Evolutionary conservation across 1,139 yeast genomes (phyloP), one percentile per base, ranked within the genome.

Genomic region (Diutina siamensis): DNA sequence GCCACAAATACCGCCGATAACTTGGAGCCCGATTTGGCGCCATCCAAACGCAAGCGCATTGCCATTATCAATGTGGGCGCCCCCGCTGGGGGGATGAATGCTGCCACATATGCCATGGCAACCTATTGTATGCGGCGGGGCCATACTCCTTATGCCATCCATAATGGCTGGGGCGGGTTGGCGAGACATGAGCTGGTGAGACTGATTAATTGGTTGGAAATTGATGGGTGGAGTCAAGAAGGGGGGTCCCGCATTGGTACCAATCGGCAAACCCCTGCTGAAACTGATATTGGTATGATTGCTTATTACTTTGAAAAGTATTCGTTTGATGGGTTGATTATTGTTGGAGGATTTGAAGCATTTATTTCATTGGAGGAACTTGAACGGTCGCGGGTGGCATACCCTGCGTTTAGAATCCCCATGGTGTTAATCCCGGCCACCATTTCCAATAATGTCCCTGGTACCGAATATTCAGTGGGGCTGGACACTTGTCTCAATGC

Each of bases 211-310:
- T 83, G 88, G 88, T 61, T 78, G 48, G 81, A 79, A 49, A 80
- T 83, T 46, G 83, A 80, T 59, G 80, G 78, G 46, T 83, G 89
- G 88, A 78, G 78, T 55, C 77, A 80, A 45, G 56, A 73, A 47
- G 94, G 94, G 57, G 94, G 94, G 45, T 80, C 88, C 2, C 92
- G 82, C 58, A 80, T 83, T 47, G 94, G 94, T 58, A 83, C 94
- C 44, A 83, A 83, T 64, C 71, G 94, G 59, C 67, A 78, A 41
- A 73, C 84, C 19, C 92, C 92, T 2, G 70, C 72, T 44, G 78
- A 76, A 46, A 67, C 76, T 32, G 88, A 83, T 59, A 62, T 80
- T 52, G 92, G 92, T 46, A 72, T 81, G 57, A 76, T 83, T 54
- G 89, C 94, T 1, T 83, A 78, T 61, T 80, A 82, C 58, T 80